Evolutionary conservation across 139 green algal genomes (phyloP).

Genomic region (Pseudopediastrum boryanum): DNA sequence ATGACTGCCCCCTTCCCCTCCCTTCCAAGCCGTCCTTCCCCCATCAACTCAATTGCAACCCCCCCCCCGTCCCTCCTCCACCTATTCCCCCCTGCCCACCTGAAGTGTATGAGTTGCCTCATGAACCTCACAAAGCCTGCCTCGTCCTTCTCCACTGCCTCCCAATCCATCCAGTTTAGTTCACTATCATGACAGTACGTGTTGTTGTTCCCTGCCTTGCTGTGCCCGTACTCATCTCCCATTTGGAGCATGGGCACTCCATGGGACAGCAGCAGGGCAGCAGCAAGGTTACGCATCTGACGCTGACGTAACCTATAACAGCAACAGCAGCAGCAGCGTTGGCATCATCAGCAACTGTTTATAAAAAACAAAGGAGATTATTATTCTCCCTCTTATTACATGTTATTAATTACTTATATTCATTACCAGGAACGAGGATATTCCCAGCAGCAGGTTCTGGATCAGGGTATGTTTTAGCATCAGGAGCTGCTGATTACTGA

Average conservation of each 20-base stretch:
- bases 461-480: too few species aligned
- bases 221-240: conserved; percentile 97
- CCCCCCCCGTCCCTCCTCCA: too few species aligned
- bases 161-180: conserved; percentile 93
- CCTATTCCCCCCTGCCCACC: too few species aligned
- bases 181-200: conserved; percentile 97
- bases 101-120: conserved; percentile 66
- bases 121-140: conserved; percentile 81
- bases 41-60: too few species aligned
- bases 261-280: conserved; percentile 87
- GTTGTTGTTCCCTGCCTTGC: conserved; percentile 98
- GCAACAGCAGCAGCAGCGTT: conserved; percentile 9
- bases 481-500: too few species aligned
- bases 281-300: conserved; percentile 90
- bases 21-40: too few species aligned
- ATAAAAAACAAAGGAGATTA: too few species aligned
- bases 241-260: conserved; percentile 97
- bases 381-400: too few species aligned
- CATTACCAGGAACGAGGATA: too few species aligned
- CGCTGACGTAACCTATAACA: conserved; percentile 58
- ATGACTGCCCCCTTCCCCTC: too few species aligned
- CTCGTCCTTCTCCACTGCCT: conserved; percentile 57
- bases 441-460: too few species aligned
- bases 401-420: too few species aligned
- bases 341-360: neutral